Percentiles rank a stretch among this genome's conserved stretches.
Conservation (phyloP, 768 basidiomycete species). For the Botryobasidium botryosum region DNA sequence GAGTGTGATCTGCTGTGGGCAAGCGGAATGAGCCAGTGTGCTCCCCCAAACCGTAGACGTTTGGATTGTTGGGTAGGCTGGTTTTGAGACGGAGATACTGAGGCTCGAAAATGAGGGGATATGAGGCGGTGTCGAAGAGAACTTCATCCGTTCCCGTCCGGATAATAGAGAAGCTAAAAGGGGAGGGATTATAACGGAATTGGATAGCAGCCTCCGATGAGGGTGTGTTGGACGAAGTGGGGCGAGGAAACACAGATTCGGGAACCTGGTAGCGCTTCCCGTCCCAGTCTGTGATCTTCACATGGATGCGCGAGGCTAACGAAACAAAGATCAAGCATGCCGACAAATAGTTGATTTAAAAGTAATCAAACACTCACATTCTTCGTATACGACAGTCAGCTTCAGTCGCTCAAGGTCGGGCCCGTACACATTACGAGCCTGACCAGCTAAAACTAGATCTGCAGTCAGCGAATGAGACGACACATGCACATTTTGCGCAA, state of each 20-base stretch:
- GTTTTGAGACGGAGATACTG: conserved; percentile 3
- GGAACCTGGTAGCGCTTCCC: conserved; percentile 47
- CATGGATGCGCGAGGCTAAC: conserved; percentile 18
- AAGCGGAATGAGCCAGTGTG: conserved; percentile 9
- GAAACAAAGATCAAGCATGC: too few relatives aligned
- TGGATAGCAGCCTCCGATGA: conserved; percentile 26
- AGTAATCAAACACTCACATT: too few relatives aligned
- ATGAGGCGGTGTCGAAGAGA: conserved; percentile 27
- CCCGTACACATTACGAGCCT: conserved; percentile 10
- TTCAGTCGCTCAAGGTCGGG: conserved; percentile 7
- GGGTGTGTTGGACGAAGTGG: conserved; percentile 19
- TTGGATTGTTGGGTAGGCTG: conserved; percentile 39
- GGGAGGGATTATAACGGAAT: conserved; percentile 41
- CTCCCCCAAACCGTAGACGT: conserved; percentile 68
- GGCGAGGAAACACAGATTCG: conserved; percentile 40
- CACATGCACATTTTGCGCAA: conserved; percentile 5
- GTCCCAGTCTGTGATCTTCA: conserved; percentile 21
- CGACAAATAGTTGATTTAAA: too few relatives aligned
- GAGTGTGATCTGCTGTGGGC: background rate
- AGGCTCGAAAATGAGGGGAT: conserved; percentile 2
- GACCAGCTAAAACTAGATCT: conserved; percentile 7
- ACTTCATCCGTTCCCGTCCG: conserved; percentile 34
- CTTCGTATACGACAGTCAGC: conserved; percentile 11
- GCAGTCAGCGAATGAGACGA: conserved; percentile 1
- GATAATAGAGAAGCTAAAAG: conserved; percentile 43